These are phyloP conservation scores for Hymenoscyphus albidus DNA, from an alignment of 2,329 filamentous ascomycete species.

Conservation along the genomic window DNA sequence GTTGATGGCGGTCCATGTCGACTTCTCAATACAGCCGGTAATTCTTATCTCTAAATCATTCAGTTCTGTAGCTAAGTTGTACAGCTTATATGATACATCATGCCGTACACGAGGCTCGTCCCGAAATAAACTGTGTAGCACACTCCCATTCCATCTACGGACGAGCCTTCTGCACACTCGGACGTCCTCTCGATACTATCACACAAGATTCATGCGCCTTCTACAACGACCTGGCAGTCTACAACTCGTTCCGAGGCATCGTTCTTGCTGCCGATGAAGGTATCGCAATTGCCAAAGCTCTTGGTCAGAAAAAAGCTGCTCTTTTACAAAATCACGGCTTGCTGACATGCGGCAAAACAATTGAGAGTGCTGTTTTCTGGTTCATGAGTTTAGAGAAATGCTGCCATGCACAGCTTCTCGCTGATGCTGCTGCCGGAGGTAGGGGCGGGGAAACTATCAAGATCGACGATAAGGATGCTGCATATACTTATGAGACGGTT, in stretches of 20 bases:
- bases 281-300: conserved; percentile 42
- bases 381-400: conserved; percentile 50
- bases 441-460: conserved; percentile 61
- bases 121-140: conserved; percentile 55
- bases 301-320: conserved; percentile 49
- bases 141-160: conserved; percentile 57
- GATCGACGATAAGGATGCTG: conserved; percentile 65
- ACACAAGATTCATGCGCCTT: conserved; percentile 55
- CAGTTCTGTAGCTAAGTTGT: not conserved
- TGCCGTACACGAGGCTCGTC: conserved; percentile 54
- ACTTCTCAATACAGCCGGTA: conserved; percentile 34
- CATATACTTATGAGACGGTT: conserved; percentile 62
- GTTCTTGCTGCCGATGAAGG: conserved; percentile 52
- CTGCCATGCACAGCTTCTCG: conserved; percentile 48
- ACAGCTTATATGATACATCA: conserved; percentile 57
- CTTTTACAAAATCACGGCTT: conserved; percentile 54
- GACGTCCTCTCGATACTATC: conserved; percentile 54
- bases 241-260: conserved; percentile 47
- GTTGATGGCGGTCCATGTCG: conserved; percentile 53
- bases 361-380: conserved; percentile 53
- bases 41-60: not conserved
- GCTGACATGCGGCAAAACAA: conserved; percentile 46
- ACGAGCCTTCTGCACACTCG: conserved; percentile 59
- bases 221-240: conserved; percentile 41
- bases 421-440: conserved; percentile 57